phyloP scores from a whole-genome alignment of 106 monocot species.

The Vanilla planifolia region DNA sequence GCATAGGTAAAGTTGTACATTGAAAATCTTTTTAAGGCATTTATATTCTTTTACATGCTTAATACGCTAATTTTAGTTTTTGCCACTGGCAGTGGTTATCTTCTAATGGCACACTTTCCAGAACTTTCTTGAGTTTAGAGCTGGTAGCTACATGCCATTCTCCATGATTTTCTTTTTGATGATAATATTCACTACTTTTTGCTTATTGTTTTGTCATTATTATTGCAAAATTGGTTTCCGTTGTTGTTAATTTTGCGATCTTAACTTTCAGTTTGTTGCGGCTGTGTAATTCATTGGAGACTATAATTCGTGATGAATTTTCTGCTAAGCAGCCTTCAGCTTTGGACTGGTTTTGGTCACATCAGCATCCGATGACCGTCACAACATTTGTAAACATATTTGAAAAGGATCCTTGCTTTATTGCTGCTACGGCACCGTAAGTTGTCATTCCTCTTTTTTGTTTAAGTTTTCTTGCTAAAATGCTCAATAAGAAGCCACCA shows the following conservation, averaged over 20 bases:
- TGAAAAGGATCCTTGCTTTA: constrained; percentile 59
- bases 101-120: too few relatives aligned
- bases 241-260: neutral
- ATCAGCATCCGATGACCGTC: constrained; percentile 69
- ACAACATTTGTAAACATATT: constrained; percentile 72
- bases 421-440: constrained; percentile 54
- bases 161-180: too few relatives aligned
- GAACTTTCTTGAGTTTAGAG: too few relatives aligned
- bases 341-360: constrained; percentile 85
- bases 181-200: too few relatives aligned
- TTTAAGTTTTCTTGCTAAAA: neutral
- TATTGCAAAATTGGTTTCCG: too few relatives aligned
- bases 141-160: too few relatives aligned
- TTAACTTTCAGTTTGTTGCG: constrained; percentile 57
- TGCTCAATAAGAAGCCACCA: neutral
- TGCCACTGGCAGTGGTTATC: too few relatives aligned
- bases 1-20: too few relatives aligned
- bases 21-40: too few relatives aligned
- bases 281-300: constrained; percentile 58
- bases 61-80: too few relatives aligned
- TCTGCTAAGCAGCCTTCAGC: constrained; percentile 56
- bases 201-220: too few relatives aligned
- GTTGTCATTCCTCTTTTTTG: constrained; percentile 4
- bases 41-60: too few relatives aligned
- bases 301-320: constrained; percentile 56